Percentiles rank a stretch among this genome's conserved stretches.
Conservation (phyloP, 2,329 filamentous ascomycete species). For the Beauveria caledonica region DNA sequence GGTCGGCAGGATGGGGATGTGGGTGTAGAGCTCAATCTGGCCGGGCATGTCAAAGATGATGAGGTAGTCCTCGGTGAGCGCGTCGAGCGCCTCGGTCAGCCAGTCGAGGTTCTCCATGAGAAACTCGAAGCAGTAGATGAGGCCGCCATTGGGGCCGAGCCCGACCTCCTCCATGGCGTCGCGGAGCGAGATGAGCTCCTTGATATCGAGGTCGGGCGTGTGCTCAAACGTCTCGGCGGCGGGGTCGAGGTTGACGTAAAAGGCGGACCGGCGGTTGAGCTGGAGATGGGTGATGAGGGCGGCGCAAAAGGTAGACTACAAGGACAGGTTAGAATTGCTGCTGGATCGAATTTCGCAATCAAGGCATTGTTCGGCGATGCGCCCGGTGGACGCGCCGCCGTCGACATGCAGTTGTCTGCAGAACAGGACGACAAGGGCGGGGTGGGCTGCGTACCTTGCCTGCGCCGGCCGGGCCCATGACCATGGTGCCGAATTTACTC, state of each 20-base stretch:
- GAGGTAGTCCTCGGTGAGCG: slow-evolving; percentile 86
- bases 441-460: slow-evolving; percentile 59
- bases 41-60: slow-evolving; percentile 99
- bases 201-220: slow-evolving; percentile 88
- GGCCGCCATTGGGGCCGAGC: slow-evolving; percentile 81
- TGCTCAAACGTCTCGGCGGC: slow-evolving; percentile 91
- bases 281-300: slow-evolving; percentile 88
- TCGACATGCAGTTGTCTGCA: not conserved
- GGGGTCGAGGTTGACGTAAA: slow-evolving; percentile 97
- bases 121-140: slow-evolving; percentile 97
- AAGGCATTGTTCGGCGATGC: not conserved
- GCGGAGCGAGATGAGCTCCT: slow-evolving; percentile 84
- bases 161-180: slow-evolving; percentile 96
- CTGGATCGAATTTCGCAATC: not conserved
- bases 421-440: not conserved
- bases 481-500: slow-evolving; percentile 90
- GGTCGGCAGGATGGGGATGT: slow-evolving; percentile 83
- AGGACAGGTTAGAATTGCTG: not conserved
- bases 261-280: slow-evolving; percentile 84
- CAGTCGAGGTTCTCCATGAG: slow-evolving; percentile 92
- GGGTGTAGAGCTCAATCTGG: slow-evolving; percentile 97
- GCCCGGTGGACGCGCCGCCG: not conserved
- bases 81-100: slow-evolving; percentile 74
- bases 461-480: slow-evolving; percentile 93
- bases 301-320: slow-evolving; percentile 84